Percentiles rank a stretch among this genome's conserved stretches.
Evolutionary conservation across 495 filamentous ascomycete genomes (phyloP).

Genomic region (Penicillium crystallinum): DNA sequence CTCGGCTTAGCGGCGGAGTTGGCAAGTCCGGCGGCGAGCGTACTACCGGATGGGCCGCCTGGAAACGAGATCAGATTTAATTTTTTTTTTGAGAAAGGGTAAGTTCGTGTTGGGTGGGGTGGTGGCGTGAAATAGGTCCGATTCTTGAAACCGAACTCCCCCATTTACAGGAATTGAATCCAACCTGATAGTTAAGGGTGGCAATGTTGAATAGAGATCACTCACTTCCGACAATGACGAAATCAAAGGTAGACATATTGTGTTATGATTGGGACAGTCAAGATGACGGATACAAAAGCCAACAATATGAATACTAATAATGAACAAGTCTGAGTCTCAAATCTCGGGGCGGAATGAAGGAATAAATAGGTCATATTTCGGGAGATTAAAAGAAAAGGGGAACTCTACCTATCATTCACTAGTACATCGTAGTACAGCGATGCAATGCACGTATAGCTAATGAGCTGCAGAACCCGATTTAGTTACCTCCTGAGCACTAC

Average conservation of each 20-base stretch:
- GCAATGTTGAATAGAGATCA: conserved; percentile 1
- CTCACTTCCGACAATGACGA: conserved; percentile 52
- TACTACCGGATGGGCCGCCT: conserved; percentile 50
- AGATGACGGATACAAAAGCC: no score
- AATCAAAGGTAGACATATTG: conserved; percentile 32
- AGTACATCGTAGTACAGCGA: no score
- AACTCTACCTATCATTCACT: no score
- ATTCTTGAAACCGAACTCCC: no score
- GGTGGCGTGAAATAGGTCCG: no score
- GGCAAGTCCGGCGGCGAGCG: conserved; percentile 41
- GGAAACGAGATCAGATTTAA: background rate
- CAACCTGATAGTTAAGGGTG: background rate
- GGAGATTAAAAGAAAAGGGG: no score
- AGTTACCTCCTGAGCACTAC: background rate
- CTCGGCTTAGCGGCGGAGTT: conserved; percentile 34
- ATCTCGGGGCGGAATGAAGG: background rate
- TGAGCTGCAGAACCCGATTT: background rate
- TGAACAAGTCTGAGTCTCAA: no score
- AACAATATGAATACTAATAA: no score
- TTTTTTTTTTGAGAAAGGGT: background rate
- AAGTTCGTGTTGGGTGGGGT: background rate
- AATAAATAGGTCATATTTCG: background rate
- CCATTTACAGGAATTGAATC: no score
- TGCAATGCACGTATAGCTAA: background rate
- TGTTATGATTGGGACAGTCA: background rate